Evolutionary conservation across 164 flowering plant genomes (phyloP).

Genomic region (Vitis riparia): DNA sequence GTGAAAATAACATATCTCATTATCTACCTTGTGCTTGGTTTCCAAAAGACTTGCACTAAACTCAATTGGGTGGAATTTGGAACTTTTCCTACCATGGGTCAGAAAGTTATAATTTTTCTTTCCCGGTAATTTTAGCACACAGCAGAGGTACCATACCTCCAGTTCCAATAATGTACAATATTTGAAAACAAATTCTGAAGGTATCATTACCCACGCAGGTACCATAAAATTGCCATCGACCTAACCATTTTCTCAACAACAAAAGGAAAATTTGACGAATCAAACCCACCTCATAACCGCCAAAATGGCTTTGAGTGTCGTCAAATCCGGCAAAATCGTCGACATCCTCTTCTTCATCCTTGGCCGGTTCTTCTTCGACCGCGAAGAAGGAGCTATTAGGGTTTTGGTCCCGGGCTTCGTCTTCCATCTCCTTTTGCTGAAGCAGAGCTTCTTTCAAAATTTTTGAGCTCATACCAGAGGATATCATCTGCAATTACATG

Average conservation of each 20-base stretch:
- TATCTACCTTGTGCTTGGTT: no score
- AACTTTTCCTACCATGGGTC: no score
- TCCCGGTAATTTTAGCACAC: no score
- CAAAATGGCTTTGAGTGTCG: conserved; percentile 68
- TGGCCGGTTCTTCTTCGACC: conserved; percentile 18
- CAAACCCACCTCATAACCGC: conserved; percentile 39
- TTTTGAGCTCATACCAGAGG: conserved; percentile 62
- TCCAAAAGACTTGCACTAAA: no score
- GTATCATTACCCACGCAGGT: neutral
- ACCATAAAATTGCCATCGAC: no score
- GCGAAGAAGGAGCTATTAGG: conserved; percentile 23
- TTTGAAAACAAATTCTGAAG: conserved; percentile 4
- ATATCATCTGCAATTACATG: conserved; percentile 38
- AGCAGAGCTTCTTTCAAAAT: conserved; percentile 69
- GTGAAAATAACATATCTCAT: no score
- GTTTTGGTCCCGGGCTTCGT: conserved; percentile 33
- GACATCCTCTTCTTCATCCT: conserved; percentile 56
- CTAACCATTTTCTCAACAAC: neutral
- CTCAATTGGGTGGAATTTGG: no score
- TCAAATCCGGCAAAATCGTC: conserved; percentile 64
- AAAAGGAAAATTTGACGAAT: neutral
- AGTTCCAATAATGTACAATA: no score
- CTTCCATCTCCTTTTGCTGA: conserved; percentile 81
- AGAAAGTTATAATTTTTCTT: no score
- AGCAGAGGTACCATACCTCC: no score